phyloP scores from a whole-genome alignment of 345 rosid genomes.

The Punica granatum region DNA sequence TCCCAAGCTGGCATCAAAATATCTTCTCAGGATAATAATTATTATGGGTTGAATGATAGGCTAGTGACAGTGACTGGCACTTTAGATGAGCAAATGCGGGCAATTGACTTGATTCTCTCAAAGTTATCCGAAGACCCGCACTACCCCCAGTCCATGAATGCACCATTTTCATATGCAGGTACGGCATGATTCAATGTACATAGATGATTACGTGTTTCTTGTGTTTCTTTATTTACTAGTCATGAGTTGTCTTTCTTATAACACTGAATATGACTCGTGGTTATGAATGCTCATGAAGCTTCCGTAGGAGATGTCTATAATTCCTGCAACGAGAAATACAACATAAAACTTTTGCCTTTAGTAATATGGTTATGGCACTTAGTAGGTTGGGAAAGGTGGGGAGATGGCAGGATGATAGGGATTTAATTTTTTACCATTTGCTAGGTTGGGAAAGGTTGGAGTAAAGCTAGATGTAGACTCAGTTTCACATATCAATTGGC shows the following conservation, averaged over 20 bases:
- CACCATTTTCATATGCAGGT: slow-evolving; percentile 95
- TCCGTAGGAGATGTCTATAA: not conserved
- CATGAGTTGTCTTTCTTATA: not conserved
- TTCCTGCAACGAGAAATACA: not conserved
- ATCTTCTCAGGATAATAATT: slow-evolving; percentile 82
- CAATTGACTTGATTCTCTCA: slow-evolving; percentile 74
- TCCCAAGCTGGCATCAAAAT: slow-evolving; percentile 96
- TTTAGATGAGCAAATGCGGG: slow-evolving; percentile 86
- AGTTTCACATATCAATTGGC: not conserved
- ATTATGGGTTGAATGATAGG: slow-evolving; percentile 85
- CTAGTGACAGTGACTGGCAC: slow-evolving; percentile 84
- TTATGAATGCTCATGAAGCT: not conserved
- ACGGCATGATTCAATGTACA: slow-evolving; percentile 5
- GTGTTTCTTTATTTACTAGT: not conserved
- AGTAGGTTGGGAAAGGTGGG: too few species aligned
- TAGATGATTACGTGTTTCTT: not conserved
- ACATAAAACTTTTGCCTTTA: not conserved
- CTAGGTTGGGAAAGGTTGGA: not conserved
- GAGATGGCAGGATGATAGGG: not conserved
- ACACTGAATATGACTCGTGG: not conserved
- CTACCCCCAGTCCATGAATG: slow-evolving; percentile 68
- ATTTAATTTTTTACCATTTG: not conserved
- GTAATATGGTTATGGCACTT: not conserved
- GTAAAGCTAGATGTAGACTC: not conserved
- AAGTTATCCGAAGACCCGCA: slow-evolving; percentile 86